Conservation (phyloP, 2,329 filamentous ascomycete genomes). For the Talaromyces sp. region DNA sequence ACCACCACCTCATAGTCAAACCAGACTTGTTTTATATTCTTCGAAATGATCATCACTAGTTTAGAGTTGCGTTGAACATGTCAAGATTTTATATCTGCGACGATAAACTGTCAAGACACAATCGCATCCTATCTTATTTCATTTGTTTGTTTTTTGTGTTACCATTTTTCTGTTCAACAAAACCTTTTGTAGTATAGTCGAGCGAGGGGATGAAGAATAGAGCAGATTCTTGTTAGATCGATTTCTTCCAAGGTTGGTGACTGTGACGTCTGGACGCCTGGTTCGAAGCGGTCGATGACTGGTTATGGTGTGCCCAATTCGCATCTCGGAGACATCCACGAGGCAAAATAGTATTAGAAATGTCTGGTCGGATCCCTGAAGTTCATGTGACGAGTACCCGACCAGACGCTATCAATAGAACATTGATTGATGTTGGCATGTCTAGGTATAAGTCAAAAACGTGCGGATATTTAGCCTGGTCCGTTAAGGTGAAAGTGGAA, state of each 20-base stretch:
- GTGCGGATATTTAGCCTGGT: neutral
- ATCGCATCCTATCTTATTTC: neutral
- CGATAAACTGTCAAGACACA: conserved; percentile 1
- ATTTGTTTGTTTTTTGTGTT: conserved; percentile 7
- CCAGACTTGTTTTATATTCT: neutral
- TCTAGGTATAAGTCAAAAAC: neutral
- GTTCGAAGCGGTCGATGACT: no score
- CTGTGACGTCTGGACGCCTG: no score
- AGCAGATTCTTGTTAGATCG: conserved; percentile 5
- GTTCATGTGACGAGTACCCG: no score
- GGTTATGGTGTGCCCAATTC: no score
- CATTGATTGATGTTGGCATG: neutral
- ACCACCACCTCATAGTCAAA: neutral
- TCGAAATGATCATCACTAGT: neutral
- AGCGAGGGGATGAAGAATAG: conserved; percentile 17
- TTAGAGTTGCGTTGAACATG: conserved; percentile 10
- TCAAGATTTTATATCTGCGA: neutral
- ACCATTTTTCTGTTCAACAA: conserved; percentile 4
- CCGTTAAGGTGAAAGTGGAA: no score
- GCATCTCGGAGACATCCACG: no score
- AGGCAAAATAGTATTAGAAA: no score
- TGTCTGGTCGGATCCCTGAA: no score
- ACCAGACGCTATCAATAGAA: neutral
- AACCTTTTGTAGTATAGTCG: conserved; percentile 19
- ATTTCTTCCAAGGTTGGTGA: neutral